Conservation (phyloP, 2,329 filamentous ascomycete species). For the Pseudogymnoascus sp. region DNA sequence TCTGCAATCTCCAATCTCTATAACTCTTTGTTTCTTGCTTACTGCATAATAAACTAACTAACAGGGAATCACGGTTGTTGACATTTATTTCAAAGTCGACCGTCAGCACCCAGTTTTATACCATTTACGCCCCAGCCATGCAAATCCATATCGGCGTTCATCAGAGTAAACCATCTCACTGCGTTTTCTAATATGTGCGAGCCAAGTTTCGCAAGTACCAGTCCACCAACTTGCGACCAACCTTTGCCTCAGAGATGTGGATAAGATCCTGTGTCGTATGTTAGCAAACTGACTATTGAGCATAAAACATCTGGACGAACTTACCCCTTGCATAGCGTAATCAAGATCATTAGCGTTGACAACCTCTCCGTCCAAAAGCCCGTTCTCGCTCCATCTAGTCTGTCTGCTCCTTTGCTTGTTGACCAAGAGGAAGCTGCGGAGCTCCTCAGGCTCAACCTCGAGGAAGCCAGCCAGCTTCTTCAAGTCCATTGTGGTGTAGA, state of each 20-base stretch:
- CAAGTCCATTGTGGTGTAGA: conserved; percentile 99
- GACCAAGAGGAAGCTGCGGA: conserved; percentile 86
- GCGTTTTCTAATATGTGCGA: conserved; percentile 67
- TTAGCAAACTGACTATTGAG: conserved; percentile 18
- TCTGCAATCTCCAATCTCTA: not conserved
- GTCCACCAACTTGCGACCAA: conserved; percentile 91
- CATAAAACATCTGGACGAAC: conserved; percentile 32
- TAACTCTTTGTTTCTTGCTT: conserved; percentile 8
- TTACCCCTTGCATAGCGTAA: conserved; percentile 89
- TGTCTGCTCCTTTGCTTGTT: conserved; percentile 99
- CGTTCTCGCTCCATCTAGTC: conserved; percentile 85
- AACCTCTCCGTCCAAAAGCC: conserved; percentile 82
- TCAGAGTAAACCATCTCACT: conserved; percentile 4
- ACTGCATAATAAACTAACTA: conserved; percentile 10
- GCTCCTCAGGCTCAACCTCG: conserved; percentile 91
- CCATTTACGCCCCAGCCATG: conserved; percentile 10
- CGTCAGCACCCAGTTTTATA: conserved; percentile 9
- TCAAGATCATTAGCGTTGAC: conserved; percentile 93
- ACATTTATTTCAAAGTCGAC: conserved; percentile 9
- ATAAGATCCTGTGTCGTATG: conserved; percentile 66
- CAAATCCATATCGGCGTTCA: conserved; percentile 10
- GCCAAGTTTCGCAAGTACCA: conserved; percentile 98
- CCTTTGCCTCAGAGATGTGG: conserved; percentile 98
- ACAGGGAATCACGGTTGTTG: conserved; percentile 7
- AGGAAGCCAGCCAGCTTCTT: conserved; percentile 97